Conservation (phyloP, 176 grass and related monocot species). For the Cenchrus purpureus region DNA sequence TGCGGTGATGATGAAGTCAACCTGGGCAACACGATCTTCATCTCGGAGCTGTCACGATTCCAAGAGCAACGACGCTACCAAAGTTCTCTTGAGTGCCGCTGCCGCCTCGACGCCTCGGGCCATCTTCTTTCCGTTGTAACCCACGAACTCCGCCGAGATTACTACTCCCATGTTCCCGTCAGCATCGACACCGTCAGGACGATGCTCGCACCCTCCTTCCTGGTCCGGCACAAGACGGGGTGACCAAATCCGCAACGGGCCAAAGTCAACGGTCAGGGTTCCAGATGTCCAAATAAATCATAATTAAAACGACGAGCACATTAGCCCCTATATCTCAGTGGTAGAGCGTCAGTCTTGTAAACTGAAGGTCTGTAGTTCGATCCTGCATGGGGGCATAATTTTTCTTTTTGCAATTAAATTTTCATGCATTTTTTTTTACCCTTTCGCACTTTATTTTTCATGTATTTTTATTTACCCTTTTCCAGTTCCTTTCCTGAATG, state of each 20-base stretch:
- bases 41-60: constrained; percentile 75
- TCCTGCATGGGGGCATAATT: constrained; percentile 82
- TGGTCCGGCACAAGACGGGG: background rate
- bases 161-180: constrained; percentile 40
- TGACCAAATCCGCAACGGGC: too few relatives aligned
- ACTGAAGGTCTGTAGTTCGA: constrained; percentile 99
- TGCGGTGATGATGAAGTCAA: constrained; percentile 67
- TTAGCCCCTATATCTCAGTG: constrained; percentile 89
- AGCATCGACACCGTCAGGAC: constrained; percentile 59
- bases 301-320: too few relatives aligned
- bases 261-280: too few relatives aligned
- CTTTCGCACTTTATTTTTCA: background rate
- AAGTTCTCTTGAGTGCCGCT: constrained; percentile 57
- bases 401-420: background rate
- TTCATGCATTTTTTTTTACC: background rate
- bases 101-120: background rate
- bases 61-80: constrained; percentile 53
- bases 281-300: too few relatives aligned
- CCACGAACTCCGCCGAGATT: constrained; percentile 60
- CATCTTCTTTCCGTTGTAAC: constrained; percentile 48
- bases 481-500: too few relatives aligned
- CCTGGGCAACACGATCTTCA: constrained; percentile 68
- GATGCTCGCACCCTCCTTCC: constrained; percentile 35
- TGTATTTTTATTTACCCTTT: too few relatives aligned
- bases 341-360: constrained; percentile 99